Evolutionary conservation across 1,139 yeast genomes (phyloP), one percentile per base, ranked within the genome.

Genomic region (Hansenula lynferdii): DNA sequence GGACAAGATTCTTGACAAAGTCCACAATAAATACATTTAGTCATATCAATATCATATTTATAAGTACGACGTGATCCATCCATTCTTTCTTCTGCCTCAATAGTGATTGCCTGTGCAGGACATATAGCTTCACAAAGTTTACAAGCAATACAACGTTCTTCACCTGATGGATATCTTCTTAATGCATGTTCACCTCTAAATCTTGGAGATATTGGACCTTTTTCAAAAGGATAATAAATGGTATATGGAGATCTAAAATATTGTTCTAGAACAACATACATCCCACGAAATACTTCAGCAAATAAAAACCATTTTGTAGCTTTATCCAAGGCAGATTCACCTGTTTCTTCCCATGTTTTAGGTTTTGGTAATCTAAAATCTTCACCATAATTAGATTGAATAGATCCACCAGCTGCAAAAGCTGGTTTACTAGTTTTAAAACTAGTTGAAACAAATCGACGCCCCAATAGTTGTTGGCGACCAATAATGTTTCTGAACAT

Each of bases 1-100:
- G 96, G 96, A 68, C 96, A 86, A 43, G 89, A 79, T 62, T 86
- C 96, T 68, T 86, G 96, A 69, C 96, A 86, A 70, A 82, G 82
- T 28, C 96, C 96, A 67, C 96, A 86, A 70, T 82, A 86, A 58
- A 86, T 86, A 70, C 96, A 86, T 64, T 86, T 86, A 50, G 96
- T 86, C 96, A 86, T 85, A 67, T 86, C 96, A 53, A 86, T 86
- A 61, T 86, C 96, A 62, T 86, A 86, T 62, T 85, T 83, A 60
- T 78, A 85, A 34, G 96, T 86, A 70, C 96, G 80, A 70, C 96
- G 80, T 38, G 87, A 79, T 17, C 96, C 96, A 59, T 86, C 96
- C 42, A 74, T 75, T 64, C 96, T 82, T 65, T 86, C 96, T 66
- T 86, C 96, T 29, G 95, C 95, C 62, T 86, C 96, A 57, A 86